Base-by-base conservation (phyloP, 108 stramenopile genomes). In the Skeletonema costatum region DNA sequence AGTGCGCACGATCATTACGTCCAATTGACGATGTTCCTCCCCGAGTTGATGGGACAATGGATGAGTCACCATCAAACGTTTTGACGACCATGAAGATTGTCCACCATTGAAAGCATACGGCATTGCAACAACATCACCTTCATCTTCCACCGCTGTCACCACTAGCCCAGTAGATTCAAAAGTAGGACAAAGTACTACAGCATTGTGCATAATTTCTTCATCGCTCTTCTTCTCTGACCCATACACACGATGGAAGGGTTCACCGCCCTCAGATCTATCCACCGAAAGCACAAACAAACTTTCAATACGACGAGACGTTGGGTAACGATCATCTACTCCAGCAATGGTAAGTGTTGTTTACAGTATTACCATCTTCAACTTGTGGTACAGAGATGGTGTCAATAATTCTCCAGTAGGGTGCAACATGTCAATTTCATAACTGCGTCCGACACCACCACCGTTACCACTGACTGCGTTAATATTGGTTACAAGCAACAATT, bases 161-260 rank as follows among this genome's bases (percentile, higher is more conserved):
- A 85, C 78, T 38, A 80, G 39, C 30, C 73, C 60, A 14, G 69
- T 64, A 8, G 32, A 36, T 2, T 50, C 70, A 42, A 71, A 53
- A 46, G 33, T 30, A 11, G 86, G 56, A 68, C 86, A 89, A 58
- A 66, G 74, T 11, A 70, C 85, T 1, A 85, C 19, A n/a, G 75
- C 79, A 64, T 53, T 56, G 35, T 70, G 58, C 29, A 46, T 44
- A 48, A 50, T 56, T 16, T 58, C 74, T 5, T 71, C 65, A 14
- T 59, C 60, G 36, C 38, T 56, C 33, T 70, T 77, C 16, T 29
- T 8, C 32, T 64, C 63, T 9, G 48, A 19, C 64, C 68, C 80
- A 60, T 77, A 76, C 12, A 64, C 70, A 21, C 70, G 78, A 35
- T 67, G 60, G 5, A 75, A 50, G 2, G 53, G 36, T n/a, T 64